Percentiles rank a stretch among this genome's conserved stretches.
Evolutionary conservation across 1,284 basidiomycete genomes (phyloP).

Genomic region (Hymenochaete sp.): DNA sequence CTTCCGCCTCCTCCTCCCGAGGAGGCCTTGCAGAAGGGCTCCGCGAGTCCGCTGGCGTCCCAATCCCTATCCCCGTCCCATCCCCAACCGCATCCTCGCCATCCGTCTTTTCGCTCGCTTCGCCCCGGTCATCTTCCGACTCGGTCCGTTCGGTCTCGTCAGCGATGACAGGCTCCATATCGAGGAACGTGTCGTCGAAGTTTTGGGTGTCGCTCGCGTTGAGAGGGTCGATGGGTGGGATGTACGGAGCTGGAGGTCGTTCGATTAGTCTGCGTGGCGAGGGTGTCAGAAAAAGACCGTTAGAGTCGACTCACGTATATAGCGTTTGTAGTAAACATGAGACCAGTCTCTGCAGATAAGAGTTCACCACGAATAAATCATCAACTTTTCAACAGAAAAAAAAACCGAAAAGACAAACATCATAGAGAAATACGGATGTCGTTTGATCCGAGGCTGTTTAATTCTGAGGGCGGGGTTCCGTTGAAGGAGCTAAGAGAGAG

Average conservation of each 20-base stretch:
- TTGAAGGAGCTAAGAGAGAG: constrained; percentile 64
- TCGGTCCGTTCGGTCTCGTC: constrained; percentile 51
- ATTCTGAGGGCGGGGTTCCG: constrained; percentile 85
- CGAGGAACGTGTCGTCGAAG: constrained; percentile 95
- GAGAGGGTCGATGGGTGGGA: constrained; percentile 85
- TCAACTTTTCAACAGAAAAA: not conserved
- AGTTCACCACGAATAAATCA: constrained; percentile 17
- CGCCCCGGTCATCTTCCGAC: constrained; percentile 28
- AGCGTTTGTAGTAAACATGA: constrained; percentile 89
- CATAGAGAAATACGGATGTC: constrained; percentile 93
- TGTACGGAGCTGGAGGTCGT: constrained; percentile 74
- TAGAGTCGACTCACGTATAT: constrained; percentile 61
- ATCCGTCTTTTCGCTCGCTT: constrained; percentile 41
- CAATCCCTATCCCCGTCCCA: too few relatives aligned
- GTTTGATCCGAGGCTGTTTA: constrained; percentile 88
- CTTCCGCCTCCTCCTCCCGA: constrained; percentile 38
- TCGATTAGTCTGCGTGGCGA: not conserved
- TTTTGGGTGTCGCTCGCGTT: constrained; percentile 96
- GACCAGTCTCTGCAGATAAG: constrained; percentile 67
- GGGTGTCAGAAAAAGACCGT: not conserved
- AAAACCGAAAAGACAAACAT: constrained; percentile 51
- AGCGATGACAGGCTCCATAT: constrained; percentile 84
- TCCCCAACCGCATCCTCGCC: constrained; percentile 64
- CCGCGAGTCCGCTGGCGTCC: constrained; percentile 64
- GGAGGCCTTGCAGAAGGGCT: constrained; percentile 50